phyloP scores from a whole-genome alignment of 2,329 filamentous ascomycete species.

The Fusarium verrucosum region DNA sequence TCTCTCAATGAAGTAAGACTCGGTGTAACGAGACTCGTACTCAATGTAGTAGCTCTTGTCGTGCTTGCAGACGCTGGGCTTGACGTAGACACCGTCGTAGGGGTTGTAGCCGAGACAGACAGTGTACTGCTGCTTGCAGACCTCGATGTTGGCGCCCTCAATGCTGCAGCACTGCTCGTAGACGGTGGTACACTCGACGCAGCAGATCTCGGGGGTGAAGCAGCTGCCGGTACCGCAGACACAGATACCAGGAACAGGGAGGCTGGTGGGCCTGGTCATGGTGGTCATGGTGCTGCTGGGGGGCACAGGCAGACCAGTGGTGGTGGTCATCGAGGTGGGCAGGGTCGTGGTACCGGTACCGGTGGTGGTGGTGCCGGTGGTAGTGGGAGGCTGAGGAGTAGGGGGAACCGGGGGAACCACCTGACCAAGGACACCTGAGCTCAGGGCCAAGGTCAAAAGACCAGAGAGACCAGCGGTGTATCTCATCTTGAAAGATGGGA shows the following conservation, averaged over 20 bases:
- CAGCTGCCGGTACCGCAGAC: constrained; percentile 9
- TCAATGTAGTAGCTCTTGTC: constrained; percentile 24
- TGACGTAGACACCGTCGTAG: constrained; percentile 2
- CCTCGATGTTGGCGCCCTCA: constrained; percentile 1
- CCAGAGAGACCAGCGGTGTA: constrained; percentile 29
- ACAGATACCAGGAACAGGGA: constrained; percentile 1
- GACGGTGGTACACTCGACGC: constrained; percentile 21
- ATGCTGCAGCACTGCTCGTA: constrained; percentile 23
- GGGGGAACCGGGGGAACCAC: no score
- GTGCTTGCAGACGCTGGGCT: constrained; percentile 27
- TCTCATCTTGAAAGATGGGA: constrained; percentile 26
- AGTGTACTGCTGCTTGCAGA: constrained; percentile 21
- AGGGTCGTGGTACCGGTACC: constrained; percentile 20
- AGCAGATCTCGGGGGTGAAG: constrained; percentile 22
- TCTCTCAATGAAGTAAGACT: constrained; percentile 13
- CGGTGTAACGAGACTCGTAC: constrained; percentile 20
- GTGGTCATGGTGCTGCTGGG: constrained; percentile 18
- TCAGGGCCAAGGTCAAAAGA: constrained; percentile 35
- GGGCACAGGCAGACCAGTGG: background rate
- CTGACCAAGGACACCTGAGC: constrained; percentile 17
- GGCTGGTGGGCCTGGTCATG: constrained; percentile 9
- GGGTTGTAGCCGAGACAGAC: constrained; percentile 31
- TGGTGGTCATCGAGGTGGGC: constrained; percentile 12
- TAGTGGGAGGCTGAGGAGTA: background rate
- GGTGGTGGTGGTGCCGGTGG: background rate